A percentile compares a stretch with the other conserved stretches of the same genome.
These are phyloP conservation scores for Trichophyton simii DNA, from an alignment of 2,329 filamentous ascomycete species.

Conservation along the genomic window DNA sequence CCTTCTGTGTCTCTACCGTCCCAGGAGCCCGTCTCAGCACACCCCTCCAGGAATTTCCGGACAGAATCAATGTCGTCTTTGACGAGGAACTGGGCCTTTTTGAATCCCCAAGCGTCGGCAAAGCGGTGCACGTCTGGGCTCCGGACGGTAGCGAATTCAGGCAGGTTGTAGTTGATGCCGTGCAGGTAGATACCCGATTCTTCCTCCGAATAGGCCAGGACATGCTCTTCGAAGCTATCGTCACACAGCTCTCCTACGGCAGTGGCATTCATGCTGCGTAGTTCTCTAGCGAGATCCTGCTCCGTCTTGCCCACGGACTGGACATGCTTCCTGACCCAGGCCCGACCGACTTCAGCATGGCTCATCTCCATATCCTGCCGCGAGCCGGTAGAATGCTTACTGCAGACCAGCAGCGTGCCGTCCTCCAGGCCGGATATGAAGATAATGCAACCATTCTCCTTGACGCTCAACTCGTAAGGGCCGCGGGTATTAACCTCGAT, in stretches of 20 bases:
- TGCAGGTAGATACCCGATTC: constrained; percentile 86
- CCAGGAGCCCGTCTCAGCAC: constrained; percentile 79
- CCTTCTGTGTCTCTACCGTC: constrained; percentile 89
- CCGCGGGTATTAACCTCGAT: constrained; percentile 64
- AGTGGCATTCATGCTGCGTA: constrained; percentile 75
- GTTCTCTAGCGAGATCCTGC: constrained; percentile 60
- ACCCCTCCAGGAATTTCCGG: constrained; percentile 66
- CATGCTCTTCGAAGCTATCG: constrained; percentile 92
- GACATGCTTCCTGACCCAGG: constrained; percentile 70
- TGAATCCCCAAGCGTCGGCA: constrained; percentile 86
- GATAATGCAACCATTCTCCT: constrained; percentile 99
- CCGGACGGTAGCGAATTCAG: constrained; percentile 78
- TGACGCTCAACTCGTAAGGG: constrained; percentile 89
- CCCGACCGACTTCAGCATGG: constrained; percentile 74
- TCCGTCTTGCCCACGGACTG: constrained; percentile 63
- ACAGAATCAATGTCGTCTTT: constrained; percentile 64
- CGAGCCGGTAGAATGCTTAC: constrained; percentile 88
- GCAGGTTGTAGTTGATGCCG: constrained; percentile 90
- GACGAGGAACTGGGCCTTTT: constrained; percentile 67
- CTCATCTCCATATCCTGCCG: constrained; percentile 60
- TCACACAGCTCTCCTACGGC: constrained; percentile 94
- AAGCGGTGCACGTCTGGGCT: constrained; percentile 75
- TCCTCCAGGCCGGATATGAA: constrained; percentile 89
- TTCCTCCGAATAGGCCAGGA: constrained; percentile 73
- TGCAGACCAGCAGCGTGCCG: constrained; percentile 85